These are phyloP conservation scores for Aspergillus steynii DNA, from an alignment of 495 filamentous ascomycete species.

Conservation along the genomic window DNA sequence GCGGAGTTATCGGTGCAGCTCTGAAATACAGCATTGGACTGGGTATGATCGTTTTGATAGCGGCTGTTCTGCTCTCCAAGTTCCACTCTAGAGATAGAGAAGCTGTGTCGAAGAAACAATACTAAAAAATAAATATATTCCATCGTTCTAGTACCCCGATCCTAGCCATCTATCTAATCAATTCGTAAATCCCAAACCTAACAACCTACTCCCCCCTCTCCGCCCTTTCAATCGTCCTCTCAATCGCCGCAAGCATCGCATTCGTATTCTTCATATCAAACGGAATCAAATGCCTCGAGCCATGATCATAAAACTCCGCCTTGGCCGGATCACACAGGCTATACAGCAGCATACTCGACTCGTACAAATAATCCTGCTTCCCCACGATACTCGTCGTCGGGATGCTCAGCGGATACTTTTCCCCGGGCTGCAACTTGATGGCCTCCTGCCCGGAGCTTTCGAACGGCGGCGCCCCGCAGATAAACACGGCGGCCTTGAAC, in stretches of 20 bases:
- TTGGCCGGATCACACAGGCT: slow-evolving; percentile 37
- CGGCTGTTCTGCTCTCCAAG: slow-evolving; percentile 51
- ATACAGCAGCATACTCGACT: slow-evolving; percentile 32
- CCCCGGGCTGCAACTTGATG: slow-evolving; percentile 16
- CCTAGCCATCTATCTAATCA: background rate
- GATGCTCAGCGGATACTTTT: slow-evolving; percentile 28
- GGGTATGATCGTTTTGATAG: slow-evolving; percentile 52
- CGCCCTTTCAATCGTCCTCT: slow-evolving; percentile 31
- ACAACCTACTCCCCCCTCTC: slow-evolving; percentile 12
- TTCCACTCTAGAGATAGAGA: slow-evolving; percentile 33
- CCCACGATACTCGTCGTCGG: slow-evolving; percentile 47
- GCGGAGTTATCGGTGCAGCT: slow-evolving; percentile 2
- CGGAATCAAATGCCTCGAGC: slow-evolving; percentile 41
- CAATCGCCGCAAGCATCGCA: slow-evolving; percentile 32
- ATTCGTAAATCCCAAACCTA: background rate
- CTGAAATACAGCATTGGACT: slow-evolving; percentile 30
- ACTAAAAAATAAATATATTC: slow-evolving; percentile 1
- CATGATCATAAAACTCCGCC: slow-evolving; percentile 39
- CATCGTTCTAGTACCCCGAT: background rate
- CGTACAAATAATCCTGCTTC: slow-evolving; percentile 31
- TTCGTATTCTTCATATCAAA: slow-evolving; percentile 40
- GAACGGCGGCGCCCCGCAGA: slow-evolving; percentile 37
- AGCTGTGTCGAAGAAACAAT: slow-evolving; percentile 12
- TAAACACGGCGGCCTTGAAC: slow-evolving; percentile 45
- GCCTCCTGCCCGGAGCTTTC: slow-evolving; percentile 25